Conservation (phyloP, 306 rosid genomes). For the Vigna trinervia region DNA sequence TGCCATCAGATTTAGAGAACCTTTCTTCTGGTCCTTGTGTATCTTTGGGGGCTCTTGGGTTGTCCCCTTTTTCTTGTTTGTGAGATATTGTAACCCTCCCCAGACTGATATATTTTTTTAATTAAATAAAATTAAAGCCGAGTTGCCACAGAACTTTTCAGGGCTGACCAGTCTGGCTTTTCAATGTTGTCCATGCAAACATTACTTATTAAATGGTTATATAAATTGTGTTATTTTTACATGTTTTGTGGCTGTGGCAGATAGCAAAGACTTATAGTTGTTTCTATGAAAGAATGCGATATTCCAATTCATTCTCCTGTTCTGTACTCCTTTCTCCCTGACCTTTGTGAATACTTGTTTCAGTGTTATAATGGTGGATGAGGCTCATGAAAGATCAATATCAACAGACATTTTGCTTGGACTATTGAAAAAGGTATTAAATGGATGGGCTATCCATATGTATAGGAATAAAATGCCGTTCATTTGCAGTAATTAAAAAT, state of each 20-base stretch:
- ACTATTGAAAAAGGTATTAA: slow-evolving; percentile 82
- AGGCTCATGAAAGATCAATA: slow-evolving; percentile 98
- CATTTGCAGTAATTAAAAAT: not conserved
- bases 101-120: too few species aligned
- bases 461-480: slow-evolving; percentile 2
- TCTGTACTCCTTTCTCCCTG: slow-evolving; percentile 6
- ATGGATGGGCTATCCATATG: slow-evolving; percentile 9
- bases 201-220: slow-evolving; percentile 3
- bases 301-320: slow-evolving; percentile 32
- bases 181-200: slow-evolving; percentile 25
- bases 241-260: not conserved
- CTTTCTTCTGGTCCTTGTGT: not conserved
- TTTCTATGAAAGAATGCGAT: slow-evolving; percentile 8
- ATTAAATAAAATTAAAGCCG: too few species aligned
- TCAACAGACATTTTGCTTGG: slow-evolving; percentile 95
- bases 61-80: not conserved
- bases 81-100: not conserved
- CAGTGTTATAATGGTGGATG: slow-evolving; percentile 94
- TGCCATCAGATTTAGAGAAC: not conserved
- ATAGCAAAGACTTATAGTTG: not conserved
- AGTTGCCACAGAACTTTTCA: not conserved
- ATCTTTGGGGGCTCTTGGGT: not conserved
- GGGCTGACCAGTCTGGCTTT: slow-evolving; percentile 6
- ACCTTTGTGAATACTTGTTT: slow-evolving; percentile 28
- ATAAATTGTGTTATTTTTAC: not conserved